These are phyloP conservation scores for Beverwykella pulmonaria DNA, from an alignment of 495 filamentous ascomycete genomes.

Conservation along the genomic window DNA sequence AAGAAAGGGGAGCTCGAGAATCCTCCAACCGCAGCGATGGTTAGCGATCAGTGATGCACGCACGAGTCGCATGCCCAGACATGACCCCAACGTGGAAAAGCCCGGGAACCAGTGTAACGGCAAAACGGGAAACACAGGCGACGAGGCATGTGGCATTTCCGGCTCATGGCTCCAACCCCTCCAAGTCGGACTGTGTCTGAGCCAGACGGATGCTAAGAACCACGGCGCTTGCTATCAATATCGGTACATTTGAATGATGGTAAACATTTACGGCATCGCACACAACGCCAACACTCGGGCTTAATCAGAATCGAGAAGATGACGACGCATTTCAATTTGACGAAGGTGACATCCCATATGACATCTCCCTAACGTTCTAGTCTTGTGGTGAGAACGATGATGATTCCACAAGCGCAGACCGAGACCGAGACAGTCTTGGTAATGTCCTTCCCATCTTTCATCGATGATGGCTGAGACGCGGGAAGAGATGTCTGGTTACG, in stretches of 20 bases:
- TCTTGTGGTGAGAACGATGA: not conserved
- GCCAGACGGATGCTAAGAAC: not conserved
- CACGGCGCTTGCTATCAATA: too few species aligned
- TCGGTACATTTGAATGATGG: too few species aligned
- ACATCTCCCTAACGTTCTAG: too few species aligned
- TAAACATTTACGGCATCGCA: not conserved
- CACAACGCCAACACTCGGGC: too few species aligned
- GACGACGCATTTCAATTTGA: too few species aligned
- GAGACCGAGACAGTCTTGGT: not conserved
- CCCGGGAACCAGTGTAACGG: not conserved
- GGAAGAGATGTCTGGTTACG: slow-evolving; percentile 38
- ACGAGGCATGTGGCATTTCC: not conserved
- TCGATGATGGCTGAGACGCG: not conserved
- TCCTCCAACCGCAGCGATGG: not conserved
- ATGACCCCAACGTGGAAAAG: not conserved
- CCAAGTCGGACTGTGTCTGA: not conserved
- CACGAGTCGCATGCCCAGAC: not conserved
- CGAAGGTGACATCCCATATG: too few species aligned
- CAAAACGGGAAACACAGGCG: not conserved
- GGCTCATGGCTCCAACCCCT: not conserved
- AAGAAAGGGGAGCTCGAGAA: slow-evolving; percentile 18
- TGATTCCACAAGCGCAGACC: not conserved
- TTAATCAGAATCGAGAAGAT: not conserved
- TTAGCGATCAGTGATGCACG: not conserved
- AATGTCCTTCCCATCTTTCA: not conserved